phyloP scores from a whole-genome alignment of 352 stramenopile genomes.

The Globisporangium heterothallicum region DNA sequence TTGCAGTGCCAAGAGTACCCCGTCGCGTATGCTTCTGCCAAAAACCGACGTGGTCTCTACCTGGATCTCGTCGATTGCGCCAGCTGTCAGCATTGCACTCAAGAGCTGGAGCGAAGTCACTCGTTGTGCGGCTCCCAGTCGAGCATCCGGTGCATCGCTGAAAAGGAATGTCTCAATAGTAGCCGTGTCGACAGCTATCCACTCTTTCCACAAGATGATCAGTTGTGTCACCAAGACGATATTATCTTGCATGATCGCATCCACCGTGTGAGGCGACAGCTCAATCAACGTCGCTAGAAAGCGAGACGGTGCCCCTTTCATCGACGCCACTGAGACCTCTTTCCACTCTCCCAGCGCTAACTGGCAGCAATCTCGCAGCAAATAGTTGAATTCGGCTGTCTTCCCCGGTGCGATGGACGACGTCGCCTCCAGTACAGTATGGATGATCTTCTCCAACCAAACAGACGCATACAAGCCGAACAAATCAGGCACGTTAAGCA shows the following conservation, averaged over 20 bases:
- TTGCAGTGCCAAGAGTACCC: constrained; percentile 44
- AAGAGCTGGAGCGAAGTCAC: constrained; percentile 54
- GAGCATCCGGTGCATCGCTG: constrained; percentile 24
- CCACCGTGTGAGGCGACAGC: constrained; percentile 43
- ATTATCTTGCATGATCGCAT: constrained; percentile 64
- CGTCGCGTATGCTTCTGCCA: constrained; percentile 34
- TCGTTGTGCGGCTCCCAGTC: constrained; percentile 34
- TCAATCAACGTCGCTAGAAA: constrained; percentile 60
- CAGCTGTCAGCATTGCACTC: constrained; percentile 47
- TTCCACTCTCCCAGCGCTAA: constrained; percentile 54
- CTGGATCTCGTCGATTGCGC: constrained; percentile 21
- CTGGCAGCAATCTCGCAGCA: constrained; percentile 70
- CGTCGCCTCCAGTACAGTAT: constrained; percentile 45
- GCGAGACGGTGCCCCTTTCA: constrained; percentile 22
- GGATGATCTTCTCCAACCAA: constrained; percentile 54
- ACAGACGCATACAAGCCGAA: constrained; percentile 42
- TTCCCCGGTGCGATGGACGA: constrained; percentile 13
- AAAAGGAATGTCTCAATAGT: constrained; percentile 34
- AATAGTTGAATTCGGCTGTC: constrained; percentile 58
- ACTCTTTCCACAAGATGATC: constrained; percentile 52
- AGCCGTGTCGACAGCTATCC: constrained; percentile 30
- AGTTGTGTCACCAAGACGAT: constrained; percentile 48
- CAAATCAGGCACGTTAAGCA: constrained; percentile 57
- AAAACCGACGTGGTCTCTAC: constrained; percentile 11
- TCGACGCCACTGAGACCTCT: constrained; percentile 17